Conservation (phyloP, 2,329 filamentous ascomycete species). For the Passalora sequoiae region DNA sequence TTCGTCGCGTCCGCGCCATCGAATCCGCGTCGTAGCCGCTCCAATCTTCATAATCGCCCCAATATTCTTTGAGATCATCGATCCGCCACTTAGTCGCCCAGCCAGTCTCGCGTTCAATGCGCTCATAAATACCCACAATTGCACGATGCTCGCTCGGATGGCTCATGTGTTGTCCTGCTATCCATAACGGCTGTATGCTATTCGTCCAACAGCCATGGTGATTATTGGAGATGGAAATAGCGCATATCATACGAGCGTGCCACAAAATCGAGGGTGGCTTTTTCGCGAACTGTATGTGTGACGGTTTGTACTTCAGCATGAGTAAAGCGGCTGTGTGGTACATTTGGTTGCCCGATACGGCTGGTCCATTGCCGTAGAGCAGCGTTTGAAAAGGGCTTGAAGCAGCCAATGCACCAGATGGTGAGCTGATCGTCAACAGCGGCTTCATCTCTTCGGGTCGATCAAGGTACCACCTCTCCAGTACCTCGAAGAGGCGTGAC, state of each 20-base stretch:
- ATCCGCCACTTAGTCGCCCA: conserved; percentile 52
- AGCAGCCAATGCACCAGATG: conserved; percentile 7
- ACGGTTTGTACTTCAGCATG: conserved; percentile 48
- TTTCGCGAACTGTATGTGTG: conserved; percentile 23
- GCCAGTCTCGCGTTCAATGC: conserved; percentile 50
- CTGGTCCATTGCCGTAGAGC: conserved; percentile 44
- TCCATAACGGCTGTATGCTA: conserved; percentile 44
- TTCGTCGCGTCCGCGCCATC: too few relatives aligned
- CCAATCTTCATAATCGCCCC: conserved; percentile 39
- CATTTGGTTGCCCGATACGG: conserved; percentile 48
- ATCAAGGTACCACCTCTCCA: conserved; percentile 32
- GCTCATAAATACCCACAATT: conserved; percentile 46
- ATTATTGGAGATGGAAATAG: conserved; percentile 42
- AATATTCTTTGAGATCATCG: conserved; percentile 50
- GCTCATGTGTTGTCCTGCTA: conserved; percentile 46
- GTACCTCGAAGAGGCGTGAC: conserved; percentile 31
- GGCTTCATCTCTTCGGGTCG: conserved; percentile 33
- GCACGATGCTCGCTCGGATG: conserved; percentile 41
- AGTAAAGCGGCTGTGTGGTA: conserved; percentile 54
- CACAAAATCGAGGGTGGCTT: conserved; percentile 42
- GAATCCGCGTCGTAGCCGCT: too few relatives aligned
- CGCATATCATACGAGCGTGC: conserved; percentile 46
- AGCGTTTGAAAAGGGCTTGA: conserved; percentile 37
- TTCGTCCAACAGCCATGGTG: conserved; percentile 46
- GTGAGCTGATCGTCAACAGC: conserved; percentile 31